A percentile compares a stretch with the other conserved stretches of the same genome.
Evolutionary conservation across 768 basidiomycete genomes (phyloP).

Genomic region (Pleurotus sapidus): DNA sequence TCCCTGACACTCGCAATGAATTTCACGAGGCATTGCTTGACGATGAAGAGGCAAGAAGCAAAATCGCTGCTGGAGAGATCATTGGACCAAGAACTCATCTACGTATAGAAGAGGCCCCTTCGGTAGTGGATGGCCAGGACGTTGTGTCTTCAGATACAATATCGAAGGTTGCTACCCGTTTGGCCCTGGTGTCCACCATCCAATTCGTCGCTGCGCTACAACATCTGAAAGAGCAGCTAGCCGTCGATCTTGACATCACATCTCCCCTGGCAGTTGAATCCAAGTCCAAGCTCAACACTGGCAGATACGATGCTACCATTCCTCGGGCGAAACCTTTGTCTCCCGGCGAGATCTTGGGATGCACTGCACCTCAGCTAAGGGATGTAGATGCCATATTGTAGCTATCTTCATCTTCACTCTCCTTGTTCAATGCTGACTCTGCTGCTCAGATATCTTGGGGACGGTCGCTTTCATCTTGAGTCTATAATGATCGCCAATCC

Average conservation of each 20-base stretch:
- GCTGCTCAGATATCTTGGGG: constrained; percentile 80
- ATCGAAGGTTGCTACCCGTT: constrained; percentile 47
- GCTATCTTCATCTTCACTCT: constrained; percentile 4
- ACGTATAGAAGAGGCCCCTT: constrained; percentile 51
- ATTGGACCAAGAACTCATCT: constrained; percentile 54
- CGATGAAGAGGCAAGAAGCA: constrained; percentile 42
- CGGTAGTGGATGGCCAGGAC: neutral
- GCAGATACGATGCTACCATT: constrained; percentile 71
- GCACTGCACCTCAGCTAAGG: constrained; percentile 82
- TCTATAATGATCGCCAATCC: constrained; percentile 99
- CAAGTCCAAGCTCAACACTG: constrained; percentile 41
- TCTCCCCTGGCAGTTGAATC: neutral
- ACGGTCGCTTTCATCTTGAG: constrained; percentile 97
- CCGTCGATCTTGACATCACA: constrained; percentile 26
- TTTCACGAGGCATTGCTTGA: constrained; percentile 69
- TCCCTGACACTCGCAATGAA: constrained; percentile 68
- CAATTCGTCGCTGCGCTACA: constrained; percentile 96
- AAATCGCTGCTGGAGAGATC: constrained; percentile 38
- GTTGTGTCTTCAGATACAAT: neutral
- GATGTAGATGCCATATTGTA: constrained; percentile 91
- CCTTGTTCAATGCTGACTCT: constrained; percentile 7
- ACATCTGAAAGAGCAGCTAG: constrained; percentile 77
- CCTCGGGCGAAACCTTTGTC: constrained; percentile 90
- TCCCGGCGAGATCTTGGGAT: constrained; percentile 96
- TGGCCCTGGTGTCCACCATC: constrained; percentile 95